A percentile compares a stretch with the other conserved stretches of the same genome.
phyloP scores from a whole-genome alignment of 163 green algal species.

The Scenedesmus sp. region DNA sequence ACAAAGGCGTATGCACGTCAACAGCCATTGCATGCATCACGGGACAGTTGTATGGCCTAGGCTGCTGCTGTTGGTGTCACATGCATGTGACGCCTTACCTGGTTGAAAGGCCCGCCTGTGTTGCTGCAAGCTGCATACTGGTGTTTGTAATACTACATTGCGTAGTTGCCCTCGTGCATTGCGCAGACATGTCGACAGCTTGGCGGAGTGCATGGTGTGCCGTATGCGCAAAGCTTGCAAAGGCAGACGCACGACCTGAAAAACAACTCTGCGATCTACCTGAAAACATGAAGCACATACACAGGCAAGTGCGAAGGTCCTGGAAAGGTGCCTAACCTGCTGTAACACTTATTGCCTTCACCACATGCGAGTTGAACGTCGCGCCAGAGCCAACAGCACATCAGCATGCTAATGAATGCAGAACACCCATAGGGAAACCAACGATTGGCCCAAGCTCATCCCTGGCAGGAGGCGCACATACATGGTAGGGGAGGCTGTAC shows the following conservation, averaged over 20 bases:
- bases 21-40: background rate
- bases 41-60: background rate
- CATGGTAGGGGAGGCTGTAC: no score
- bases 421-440: no score
- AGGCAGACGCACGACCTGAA: background rate
- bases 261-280: no score
- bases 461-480: no score
- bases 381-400: no score
- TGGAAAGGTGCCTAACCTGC: no score
- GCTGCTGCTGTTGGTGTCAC: slow-evolving; percentile 14
- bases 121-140: background rate
- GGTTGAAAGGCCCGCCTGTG: background rate
- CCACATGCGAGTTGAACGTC: no score
- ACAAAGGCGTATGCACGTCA: background rate
- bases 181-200: background rate
- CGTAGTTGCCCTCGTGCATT: background rate
- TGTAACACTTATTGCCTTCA: no score
- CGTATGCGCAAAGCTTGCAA: background rate
- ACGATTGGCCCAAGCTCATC: no score
- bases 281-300: no score
- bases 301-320: no score
- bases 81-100: background rate
- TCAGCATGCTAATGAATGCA: no score
- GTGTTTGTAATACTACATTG: background rate
- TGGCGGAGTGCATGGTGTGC: slow-evolving; percentile 6